Conservation (phyloP, 2,329 filamentous ascomycete genomes). For the Curvularia spicifera region DNA sequence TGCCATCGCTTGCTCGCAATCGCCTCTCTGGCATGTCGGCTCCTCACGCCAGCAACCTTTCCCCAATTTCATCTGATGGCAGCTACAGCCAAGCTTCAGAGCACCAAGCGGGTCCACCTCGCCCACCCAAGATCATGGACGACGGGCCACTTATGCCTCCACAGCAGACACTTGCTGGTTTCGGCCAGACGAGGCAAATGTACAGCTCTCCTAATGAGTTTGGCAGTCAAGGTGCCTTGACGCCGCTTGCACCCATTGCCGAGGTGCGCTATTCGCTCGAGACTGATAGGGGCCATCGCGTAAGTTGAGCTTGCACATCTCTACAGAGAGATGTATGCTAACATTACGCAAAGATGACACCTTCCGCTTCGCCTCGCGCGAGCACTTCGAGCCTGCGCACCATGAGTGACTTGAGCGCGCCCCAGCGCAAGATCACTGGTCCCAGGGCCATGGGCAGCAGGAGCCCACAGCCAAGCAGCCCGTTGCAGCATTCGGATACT, state of each 20-base stretch:
- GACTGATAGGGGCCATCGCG: slow-evolving; percentile 50
- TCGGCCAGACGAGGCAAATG: slow-evolving; percentile 49
- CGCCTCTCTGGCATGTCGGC: slow-evolving; percentile 46
- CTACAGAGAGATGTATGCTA: slow-evolving; percentile 15
- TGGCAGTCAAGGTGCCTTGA: slow-evolving; percentile 46
- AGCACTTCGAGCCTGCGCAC: slow-evolving; percentile 37
- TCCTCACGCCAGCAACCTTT: slow-evolving; percentile 44
- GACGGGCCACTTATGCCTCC: slow-evolving; percentile 66
- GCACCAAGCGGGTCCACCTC: slow-evolving; percentile 52
- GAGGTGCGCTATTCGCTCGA: slow-evolving; percentile 59
- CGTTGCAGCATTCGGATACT: slow-evolving; percentile 42
- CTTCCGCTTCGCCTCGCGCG: slow-evolving; percentile 42
- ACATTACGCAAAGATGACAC: slow-evolving; percentile 35
- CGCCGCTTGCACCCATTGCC: slow-evolving; percentile 58
- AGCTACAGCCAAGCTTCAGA: slow-evolving; percentile 49
- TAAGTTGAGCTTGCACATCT: slow-evolving; percentile 20
- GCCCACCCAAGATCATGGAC: slow-evolving; percentile 62
- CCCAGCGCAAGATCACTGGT: slow-evolving; percentile 56
- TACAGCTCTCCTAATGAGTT: slow-evolving; percentile 48
- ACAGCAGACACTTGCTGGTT: slow-evolving; percentile 50
- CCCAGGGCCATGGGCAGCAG: slow-evolving; percentile 57
- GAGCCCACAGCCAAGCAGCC: slow-evolving; percentile 44
- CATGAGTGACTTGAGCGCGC: slow-evolving; percentile 33
- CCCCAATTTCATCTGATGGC: slow-evolving; percentile 48
- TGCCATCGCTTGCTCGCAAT: slow-evolving; percentile 51